phyloP scores from a whole-genome alignment of 495 filamentous ascomycete genomes.

The Chaetomium tenue region DNA sequence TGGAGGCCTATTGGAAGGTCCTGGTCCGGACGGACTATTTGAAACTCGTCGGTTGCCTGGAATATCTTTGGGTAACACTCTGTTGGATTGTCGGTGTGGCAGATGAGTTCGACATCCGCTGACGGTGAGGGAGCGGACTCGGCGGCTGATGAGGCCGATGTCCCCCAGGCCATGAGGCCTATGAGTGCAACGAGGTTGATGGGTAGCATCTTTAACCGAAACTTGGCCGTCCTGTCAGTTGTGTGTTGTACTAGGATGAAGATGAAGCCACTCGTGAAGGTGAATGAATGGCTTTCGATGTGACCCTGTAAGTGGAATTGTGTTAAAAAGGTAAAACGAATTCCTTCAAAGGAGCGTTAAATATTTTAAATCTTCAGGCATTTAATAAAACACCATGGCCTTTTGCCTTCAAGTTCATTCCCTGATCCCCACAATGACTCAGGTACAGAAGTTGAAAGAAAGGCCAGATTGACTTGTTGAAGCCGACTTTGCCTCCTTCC shows the following conservation, averaged over 20 bases:
- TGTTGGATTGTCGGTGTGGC: constrained; percentile 55
- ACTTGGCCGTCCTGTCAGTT: constrained; percentile 24
- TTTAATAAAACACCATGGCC: constrained; percentile 14
- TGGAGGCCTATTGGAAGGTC: constrained; percentile 62
- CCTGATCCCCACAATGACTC: constrained; percentile 21
- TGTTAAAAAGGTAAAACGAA: constrained; percentile 5
- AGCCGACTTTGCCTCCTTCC: constrained; percentile 22
- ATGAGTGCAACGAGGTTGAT: constrained; percentile 31
- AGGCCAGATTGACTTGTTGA: constrained; percentile 33
- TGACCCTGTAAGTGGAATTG: background rate
- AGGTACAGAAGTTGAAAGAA: constrained; percentile 30
- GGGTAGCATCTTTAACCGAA: constrained; percentile 25
- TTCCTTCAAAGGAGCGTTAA: background rate
- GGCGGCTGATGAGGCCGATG: constrained; percentile 29
- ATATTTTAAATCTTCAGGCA: background rate
- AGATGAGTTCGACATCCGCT: constrained; percentile 55
- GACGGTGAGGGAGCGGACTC: constrained; percentile 34
- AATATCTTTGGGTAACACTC: constrained; percentile 67
- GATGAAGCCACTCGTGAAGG: background rate
- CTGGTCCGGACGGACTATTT: constrained; percentile 60
- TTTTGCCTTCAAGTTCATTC: background rate
- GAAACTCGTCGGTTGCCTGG: constrained; percentile 59
- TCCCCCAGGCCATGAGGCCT: constrained; percentile 24
- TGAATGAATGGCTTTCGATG: background rate
- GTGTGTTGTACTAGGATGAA: background rate